Conservation (phyloP, 768 basidiomycete genomes). For the Rhizopogon vesiculosus region DNA sequence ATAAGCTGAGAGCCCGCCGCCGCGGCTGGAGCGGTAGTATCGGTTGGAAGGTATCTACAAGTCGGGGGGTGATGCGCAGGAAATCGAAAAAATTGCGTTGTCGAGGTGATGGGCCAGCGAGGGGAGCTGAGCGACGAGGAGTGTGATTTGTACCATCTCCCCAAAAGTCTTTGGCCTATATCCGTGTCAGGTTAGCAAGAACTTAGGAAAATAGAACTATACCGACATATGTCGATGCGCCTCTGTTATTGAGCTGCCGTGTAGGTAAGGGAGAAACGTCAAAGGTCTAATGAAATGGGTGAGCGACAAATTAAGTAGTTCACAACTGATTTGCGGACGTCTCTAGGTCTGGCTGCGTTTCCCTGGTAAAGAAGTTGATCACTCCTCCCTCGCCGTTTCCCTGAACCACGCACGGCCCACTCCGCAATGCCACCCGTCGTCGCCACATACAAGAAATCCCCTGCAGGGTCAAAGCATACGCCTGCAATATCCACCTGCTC, state of each 20-base stretch:
- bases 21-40: too few relatives aligned
- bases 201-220: background rate
- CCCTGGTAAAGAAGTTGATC: conserved; percentile 13
- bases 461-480: conserved; percentile 67
- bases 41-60: too few relatives aligned
- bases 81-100: too few relatives aligned
- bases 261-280: background rate
- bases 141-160: background rate
- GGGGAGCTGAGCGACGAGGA: background rate
- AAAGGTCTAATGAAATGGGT: background rate
- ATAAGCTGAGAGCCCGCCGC: too few relatives aligned
- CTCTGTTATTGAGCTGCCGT: background rate
- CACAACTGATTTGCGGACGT: background rate
- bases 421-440: conserved; percentile 65
- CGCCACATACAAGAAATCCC: conserved; percentile 65
- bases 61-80: too few relatives aligned
- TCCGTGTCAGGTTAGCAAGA: background rate
- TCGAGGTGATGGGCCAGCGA: too few relatives aligned
- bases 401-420: conserved; percentile 69
- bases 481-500: conserved; percentile 48
- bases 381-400: conserved; percentile 69
- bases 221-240: background rate
- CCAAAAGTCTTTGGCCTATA: background rate
- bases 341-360: background rate
- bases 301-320: background rate